Evolutionary conservation across 129 eudicot species (phyloP).

Genomic region (Dittrichia graveolens): DNA sequence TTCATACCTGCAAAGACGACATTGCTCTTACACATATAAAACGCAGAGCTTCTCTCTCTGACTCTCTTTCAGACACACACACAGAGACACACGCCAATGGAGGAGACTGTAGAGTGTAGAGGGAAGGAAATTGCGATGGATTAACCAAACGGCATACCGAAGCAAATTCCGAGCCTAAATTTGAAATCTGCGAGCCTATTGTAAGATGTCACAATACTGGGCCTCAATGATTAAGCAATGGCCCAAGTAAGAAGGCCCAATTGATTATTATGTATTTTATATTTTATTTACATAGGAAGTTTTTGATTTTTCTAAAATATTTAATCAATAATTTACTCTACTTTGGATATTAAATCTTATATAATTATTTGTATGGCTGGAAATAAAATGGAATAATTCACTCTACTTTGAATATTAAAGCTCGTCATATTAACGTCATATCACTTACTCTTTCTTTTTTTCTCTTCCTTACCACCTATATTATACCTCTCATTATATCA

Average conservation of each 20-base stretch:
- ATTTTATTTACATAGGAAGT: too few relatives aligned
- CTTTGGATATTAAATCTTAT: too few relatives aligned
- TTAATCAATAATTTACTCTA: too few relatives aligned
- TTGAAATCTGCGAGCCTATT: slow-evolving; percentile 22
- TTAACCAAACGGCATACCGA: slow-evolving; percentile 6
- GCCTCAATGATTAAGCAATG: background rate
- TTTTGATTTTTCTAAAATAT: too few relatives aligned
- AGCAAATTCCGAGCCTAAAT: slow-evolving; percentile 30
- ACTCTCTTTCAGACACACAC: background rate
- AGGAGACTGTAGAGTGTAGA: slow-evolving; percentile 7
- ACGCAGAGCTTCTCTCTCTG: slow-evolving; percentile 6
- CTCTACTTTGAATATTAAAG: too few relatives aligned
- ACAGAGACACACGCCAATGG: background rate
- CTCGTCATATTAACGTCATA: too few relatives aligned
- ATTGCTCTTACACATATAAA: background rate
- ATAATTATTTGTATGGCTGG: too few relatives aligned
- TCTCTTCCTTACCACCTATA: too few relatives aligned
- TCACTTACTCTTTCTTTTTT: too few relatives aligned
- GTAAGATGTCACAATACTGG: background rate
- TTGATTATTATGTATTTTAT: background rate
- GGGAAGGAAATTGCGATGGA: background rate
- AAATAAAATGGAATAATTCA: too few relatives aligned
- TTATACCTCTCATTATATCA: too few relatives aligned
- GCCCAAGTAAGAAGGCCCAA: background rate
- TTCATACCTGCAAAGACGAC: slow-evolving; percentile 21